phyloP scores from a whole-genome alignment of 2,329 filamentous ascomycete genomes.

The Paraconiothyrium sp. region DNA sequence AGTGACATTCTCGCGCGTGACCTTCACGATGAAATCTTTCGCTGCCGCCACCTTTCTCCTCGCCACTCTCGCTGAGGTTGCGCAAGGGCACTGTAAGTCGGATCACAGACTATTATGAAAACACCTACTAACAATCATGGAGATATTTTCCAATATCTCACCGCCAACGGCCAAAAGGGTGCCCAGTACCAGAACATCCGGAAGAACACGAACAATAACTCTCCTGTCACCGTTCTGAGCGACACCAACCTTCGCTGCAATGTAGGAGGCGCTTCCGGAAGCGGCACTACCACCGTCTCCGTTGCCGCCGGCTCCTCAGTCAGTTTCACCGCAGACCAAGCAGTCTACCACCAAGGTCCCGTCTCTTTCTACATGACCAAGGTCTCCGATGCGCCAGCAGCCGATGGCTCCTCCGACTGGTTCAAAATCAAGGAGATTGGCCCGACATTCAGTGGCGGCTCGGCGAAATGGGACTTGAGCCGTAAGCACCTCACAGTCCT shows the following conservation, averaged over 20 bases:
- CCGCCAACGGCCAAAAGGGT: slow-evolving; percentile 48
- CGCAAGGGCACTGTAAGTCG: slow-evolving; percentile 47
- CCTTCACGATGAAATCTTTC: slow-evolving; percentile 45
- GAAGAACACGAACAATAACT: slow-evolving; percentile 51
- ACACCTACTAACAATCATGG: slow-evolving; percentile 17
- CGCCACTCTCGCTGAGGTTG: slow-evolving; percentile 46
- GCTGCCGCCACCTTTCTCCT: slow-evolving; percentile 42
- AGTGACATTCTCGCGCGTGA: background rate
- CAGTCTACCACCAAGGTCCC: slow-evolving; percentile 52
- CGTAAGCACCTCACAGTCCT: slow-evolving; percentile 27
- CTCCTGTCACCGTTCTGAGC: slow-evolving; percentile 44
- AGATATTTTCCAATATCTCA: slow-evolving; percentile 52
- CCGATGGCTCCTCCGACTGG: slow-evolving; percentile 51
- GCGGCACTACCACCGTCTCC: slow-evolving; percentile 43
- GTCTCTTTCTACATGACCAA: slow-evolving; percentile 51
- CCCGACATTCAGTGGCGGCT: slow-evolving; percentile 45
- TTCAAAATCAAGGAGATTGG: slow-evolving; percentile 53
- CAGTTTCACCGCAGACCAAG: slow-evolving; percentile 47
- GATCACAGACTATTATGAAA: background rate
- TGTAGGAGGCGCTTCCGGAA: slow-evolving; percentile 40
- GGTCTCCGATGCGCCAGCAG: slow-evolving; percentile 40
- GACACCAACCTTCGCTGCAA: slow-evolving; percentile 50
- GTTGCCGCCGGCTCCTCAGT: slow-evolving; percentile 48
- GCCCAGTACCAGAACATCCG: slow-evolving; percentile 48
- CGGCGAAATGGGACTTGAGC: slow-evolving; percentile 45